Conservation (phyloP, 108 stramenopile species). For the Aureococcus anophagefferens region DNA sequence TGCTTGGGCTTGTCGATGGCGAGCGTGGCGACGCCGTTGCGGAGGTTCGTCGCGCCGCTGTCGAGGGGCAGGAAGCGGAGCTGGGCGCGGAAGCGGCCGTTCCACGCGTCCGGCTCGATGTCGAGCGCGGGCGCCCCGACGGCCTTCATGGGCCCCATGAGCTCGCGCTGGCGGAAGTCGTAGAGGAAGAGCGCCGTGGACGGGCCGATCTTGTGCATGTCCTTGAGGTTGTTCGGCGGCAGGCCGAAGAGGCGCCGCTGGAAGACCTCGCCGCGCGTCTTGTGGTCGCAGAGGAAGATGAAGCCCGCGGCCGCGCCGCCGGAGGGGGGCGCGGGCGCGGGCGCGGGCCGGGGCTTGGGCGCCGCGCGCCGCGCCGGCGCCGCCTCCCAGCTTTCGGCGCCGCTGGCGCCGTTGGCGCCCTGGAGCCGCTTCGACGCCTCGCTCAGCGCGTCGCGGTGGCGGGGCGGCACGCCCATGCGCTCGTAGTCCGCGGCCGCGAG, state of each 20-base stretch:
- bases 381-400: neutral
- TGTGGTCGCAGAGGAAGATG: neutral
- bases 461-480: no score
- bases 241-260: neutral
- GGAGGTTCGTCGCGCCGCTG: no score
- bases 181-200: neutral
- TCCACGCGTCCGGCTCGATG: neutral
- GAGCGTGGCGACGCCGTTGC: no score
- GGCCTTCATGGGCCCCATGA: neutral
- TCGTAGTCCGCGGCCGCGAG: no score
- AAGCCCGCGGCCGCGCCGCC: neutral
- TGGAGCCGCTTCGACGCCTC: neutral
- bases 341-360: neutral
- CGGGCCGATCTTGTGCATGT: neutral
- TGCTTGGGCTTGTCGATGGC: no score
- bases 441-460: no score
- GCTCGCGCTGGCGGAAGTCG: neutral
- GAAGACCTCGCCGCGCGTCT: neutral
- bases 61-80: neutral
- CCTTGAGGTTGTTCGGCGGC: neutral
- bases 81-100: neutral
- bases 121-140: neutral
- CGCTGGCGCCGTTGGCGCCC: neutral
- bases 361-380: neutral
- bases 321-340: neutral